phyloP scores from a whole-genome alignment of 768 basidiomycete genomes.

The Suillus americanus region DNA sequence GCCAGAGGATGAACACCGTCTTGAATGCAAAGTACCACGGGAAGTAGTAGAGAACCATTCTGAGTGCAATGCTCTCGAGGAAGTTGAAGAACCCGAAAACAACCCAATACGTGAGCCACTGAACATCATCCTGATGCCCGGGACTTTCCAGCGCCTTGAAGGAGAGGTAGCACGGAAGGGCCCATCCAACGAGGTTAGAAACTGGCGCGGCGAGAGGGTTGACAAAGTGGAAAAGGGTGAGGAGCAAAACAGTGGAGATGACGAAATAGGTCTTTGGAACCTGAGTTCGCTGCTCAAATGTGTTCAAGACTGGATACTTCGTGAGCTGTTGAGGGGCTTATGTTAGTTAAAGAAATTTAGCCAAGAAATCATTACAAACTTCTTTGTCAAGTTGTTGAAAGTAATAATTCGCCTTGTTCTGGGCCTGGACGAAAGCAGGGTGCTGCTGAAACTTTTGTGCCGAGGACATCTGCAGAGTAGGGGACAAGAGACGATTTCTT shows the following conservation, averaged over 20 bases:
- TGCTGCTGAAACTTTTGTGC: conserved; percentile 85
- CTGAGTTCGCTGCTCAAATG: conserved; percentile 86
- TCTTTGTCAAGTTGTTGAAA: conserved; percentile 94
- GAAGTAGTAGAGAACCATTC: conserved; percentile 85
- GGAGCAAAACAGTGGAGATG: conserved; percentile 65
- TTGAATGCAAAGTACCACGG: conserved; percentile 96
- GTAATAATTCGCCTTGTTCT: conserved; percentile 81
- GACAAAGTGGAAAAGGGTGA: conserved; percentile 76
- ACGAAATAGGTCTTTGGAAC: conserved; percentile 92
- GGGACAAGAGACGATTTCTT: conserved; percentile 13
- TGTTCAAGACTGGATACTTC: conserved; percentile 84
- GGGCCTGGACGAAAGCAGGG: conserved; percentile 81
- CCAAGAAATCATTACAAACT: conserved; percentile 45
- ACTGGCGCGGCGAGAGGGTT: conserved; percentile 91
- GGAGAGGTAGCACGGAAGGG: conserved; percentile 91
- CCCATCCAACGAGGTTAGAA: conserved; percentile 95
- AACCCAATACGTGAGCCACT: conserved; percentile 99
- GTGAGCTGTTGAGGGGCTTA: conserved; percentile 50
- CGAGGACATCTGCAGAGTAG: conserved; percentile 61
- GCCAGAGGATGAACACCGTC: conserved; percentile 88
- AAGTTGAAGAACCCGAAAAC: conserved; percentile 94
- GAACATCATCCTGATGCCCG: conserved; percentile 80
- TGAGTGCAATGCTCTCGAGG: conserved; percentile 81
- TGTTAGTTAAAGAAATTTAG: conserved; percentile 3
- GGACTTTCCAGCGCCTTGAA: conserved; percentile 92